phyloP scores from a whole-genome alignment of 148 eudicot species.

The Nyssa sinensis region DNA sequence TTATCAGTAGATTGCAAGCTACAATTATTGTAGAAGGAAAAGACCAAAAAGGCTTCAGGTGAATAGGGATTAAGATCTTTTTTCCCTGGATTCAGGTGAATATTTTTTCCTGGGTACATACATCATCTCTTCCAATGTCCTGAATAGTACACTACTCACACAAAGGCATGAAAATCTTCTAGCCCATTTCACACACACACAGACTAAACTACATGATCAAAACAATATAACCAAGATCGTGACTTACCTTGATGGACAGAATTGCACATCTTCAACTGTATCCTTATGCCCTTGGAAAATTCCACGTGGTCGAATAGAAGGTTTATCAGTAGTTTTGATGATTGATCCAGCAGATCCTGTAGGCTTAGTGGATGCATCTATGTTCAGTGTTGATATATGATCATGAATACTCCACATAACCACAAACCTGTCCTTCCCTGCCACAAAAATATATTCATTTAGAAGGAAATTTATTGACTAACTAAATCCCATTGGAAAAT shows the following conservation, averaged over 20 bases:
- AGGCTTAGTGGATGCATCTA: constrained; percentile 56
- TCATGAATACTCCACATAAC: constrained; percentile 97
- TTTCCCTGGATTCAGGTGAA: not conserved
- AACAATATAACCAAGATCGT: constrained; percentile 10
- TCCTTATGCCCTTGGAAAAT: constrained; percentile 83
- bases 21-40: not conserved
- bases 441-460: not conserved
- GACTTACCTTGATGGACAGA: constrained; percentile 85
- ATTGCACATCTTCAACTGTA: constrained; percentile 98
- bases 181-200: not conserved
- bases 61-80: not conserved
- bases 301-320: constrained; percentile 84
- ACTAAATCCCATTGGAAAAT: not conserved
- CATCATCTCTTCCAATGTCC: not conserved
- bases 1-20: not conserved
- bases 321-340: constrained; percentile 62
- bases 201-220: not conserved
- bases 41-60: not conserved
- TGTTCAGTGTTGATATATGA: constrained; percentile 67
- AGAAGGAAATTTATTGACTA: constrained; percentile 1
- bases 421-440: constrained; percentile 86
- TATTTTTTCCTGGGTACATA: not conserved
- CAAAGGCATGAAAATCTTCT: not conserved
- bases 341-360: constrained; percentile 58
- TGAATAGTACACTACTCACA: not conserved